Conservation (phyloP, 495 filamentous ascomycete genomes). For the Penicillium parvum region DNA sequence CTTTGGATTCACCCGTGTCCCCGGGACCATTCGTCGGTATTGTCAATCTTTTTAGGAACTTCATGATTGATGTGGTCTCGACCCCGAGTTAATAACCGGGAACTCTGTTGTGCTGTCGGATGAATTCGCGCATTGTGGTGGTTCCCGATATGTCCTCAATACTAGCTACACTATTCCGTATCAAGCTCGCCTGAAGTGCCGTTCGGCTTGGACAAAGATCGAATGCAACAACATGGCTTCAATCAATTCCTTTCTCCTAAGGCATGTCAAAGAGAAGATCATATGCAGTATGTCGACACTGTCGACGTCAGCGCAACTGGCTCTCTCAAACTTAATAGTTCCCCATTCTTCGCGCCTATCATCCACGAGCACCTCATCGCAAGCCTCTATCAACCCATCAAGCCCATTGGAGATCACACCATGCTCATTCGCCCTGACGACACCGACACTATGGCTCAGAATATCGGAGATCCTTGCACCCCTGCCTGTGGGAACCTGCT, state of each 20-base stretch:
- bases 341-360: background rate
- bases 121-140: no score
- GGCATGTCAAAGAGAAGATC: no score
- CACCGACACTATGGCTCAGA: background rate
- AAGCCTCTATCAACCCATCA: slow-evolving; percentile 24
- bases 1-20: background rate
- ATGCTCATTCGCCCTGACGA: slow-evolving; percentile 4
- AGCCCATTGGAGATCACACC: slow-evolving; percentile 19
- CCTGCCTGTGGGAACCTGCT: background rate
- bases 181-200: no score
- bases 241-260: no score
- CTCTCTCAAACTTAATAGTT: slow-evolving; percentile 5
- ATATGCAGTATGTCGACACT: no score
- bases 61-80: background rate
- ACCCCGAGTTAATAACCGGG: no score
- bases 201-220: no score
- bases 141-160: no score
- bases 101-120: no score
- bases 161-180: no score
- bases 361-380: slow-evolving; percentile 27
- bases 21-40: background rate
- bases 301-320: no score
- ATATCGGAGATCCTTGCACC: background rate
- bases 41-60: background rate
- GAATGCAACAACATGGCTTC: no score